phyloP scores from a whole-genome alignment of 2,329 filamentous ascomycete genomes.

The Cladophialophora carrionii region DNA sequence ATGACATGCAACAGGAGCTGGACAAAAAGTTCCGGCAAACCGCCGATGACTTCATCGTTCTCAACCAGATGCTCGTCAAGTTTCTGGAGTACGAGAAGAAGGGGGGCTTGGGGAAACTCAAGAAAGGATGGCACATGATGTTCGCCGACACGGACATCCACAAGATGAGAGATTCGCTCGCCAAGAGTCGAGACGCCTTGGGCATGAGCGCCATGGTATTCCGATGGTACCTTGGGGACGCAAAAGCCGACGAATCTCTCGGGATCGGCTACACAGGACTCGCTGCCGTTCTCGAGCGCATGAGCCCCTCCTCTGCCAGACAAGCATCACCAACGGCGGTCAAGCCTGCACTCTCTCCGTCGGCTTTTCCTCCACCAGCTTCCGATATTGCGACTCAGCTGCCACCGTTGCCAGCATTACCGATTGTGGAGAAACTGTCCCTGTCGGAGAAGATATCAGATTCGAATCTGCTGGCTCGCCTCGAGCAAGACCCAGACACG shows the following conservation, averaged over 20 bases:
- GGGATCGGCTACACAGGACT: slow-evolving; percentile 71
- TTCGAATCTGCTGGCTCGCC: slow-evolving; percentile 33
- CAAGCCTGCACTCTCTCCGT: slow-evolving; percentile 22
- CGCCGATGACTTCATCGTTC: slow-evolving; percentile 63
- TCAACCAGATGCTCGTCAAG: slow-evolving; percentile 66
- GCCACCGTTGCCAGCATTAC: slow-evolving; percentile 42
- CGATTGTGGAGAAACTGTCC: slow-evolving; percentile 30
- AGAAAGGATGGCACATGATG: slow-evolving; percentile 66
- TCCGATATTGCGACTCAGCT: slow-evolving; percentile 38
- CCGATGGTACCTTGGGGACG: slow-evolving; percentile 65
- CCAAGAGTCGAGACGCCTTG: slow-evolving; percentile 63
- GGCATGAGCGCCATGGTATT: slow-evolving; percentile 67
- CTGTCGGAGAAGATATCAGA: slow-evolving; percentile 36
- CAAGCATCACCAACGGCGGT: slow-evolving; percentile 33
- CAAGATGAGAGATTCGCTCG: slow-evolving; percentile 61
- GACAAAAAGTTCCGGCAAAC: slow-evolving; percentile 66
- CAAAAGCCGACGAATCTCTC: slow-evolving; percentile 62
- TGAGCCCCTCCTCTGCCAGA: slow-evolving; percentile 41
- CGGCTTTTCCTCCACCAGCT: slow-evolving; percentile 2
- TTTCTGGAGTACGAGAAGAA: slow-evolving; percentile 66
- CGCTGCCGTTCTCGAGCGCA: slow-evolving; percentile 64
- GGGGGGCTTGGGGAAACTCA: slow-evolving; percentile 62
- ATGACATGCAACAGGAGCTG: slow-evolving; percentile 65
- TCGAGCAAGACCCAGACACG: slow-evolving; percentile 5
- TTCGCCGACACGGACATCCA: slow-evolving; percentile 65